These are phyloP conservation scores for Phytopythium chamaehyphon DNA, from an alignment of 352 stramenopile genomes.

Conservation along the genomic window DNA sequence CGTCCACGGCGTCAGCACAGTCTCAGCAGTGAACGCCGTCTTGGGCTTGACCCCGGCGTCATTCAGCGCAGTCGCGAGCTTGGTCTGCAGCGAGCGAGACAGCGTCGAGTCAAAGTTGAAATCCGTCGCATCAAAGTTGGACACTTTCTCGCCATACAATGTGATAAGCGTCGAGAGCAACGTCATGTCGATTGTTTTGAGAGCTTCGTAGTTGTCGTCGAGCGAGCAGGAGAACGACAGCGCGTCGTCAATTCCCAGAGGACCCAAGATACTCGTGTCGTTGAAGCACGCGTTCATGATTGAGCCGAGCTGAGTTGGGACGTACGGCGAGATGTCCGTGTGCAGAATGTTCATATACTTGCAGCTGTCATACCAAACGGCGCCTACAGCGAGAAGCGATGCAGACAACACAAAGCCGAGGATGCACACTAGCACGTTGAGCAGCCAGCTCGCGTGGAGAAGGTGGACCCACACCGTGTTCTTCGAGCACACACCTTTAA, in stretches of 20 bases:
- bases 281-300: conserved; percentile 74
- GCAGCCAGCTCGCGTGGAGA: conserved; percentile 69
- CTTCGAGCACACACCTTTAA: conserved; percentile 73
- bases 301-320: conserved; percentile 43
- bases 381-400: conserved; percentile 66
- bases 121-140: conserved; percentile 46
- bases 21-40: conserved; percentile 46
- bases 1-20: conserved; percentile 55
- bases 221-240: conserved; percentile 62
- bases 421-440: conserved; percentile 73
- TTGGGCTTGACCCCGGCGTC: conserved; percentile 10
- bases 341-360: conserved; percentile 83
- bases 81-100: conserved; percentile 39
- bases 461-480: conserved; percentile 71
- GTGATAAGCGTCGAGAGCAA: conserved; percentile 30
- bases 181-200: conserved; percentile 40
- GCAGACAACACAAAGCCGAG: conserved; percentile 73
- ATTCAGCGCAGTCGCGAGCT: conserved; percentile 26
- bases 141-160: conserved; percentile 42
- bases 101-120: conserved; percentile 60
- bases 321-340: conserved; percentile 67
- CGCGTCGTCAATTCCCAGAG: conserved; percentile 42
- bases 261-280: conserved; percentile 53
- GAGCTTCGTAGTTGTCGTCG: conserved; percentile 48
- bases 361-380: conserved; percentile 78